Percentiles rank a stretch among this genome's conserved stretches.
phyloP scores from a whole-genome alignment of 2,329 filamentous ascomycete species.

The Epichloe gansuensis region DNA sequence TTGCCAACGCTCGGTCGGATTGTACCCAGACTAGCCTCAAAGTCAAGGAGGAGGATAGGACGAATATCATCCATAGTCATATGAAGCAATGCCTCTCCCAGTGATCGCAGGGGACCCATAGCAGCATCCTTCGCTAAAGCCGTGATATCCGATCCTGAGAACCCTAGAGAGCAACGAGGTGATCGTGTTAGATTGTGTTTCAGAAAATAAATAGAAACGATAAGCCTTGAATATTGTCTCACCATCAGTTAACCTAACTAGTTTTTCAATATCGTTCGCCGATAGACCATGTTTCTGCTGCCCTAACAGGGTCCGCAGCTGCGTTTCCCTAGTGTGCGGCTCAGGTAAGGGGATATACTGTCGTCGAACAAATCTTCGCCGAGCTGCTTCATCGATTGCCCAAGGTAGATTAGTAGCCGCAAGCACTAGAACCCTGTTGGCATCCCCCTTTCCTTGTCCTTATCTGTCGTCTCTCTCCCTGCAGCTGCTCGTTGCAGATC shows the following conservation, averaged over 20 bases:
- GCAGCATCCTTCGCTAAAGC: constrained; percentile 94
- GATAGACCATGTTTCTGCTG: constrained; percentile 77
- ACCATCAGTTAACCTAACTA: constrained; percentile 83
- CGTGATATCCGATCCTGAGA: constrained; percentile 93
- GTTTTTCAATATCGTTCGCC: constrained; percentile 55
- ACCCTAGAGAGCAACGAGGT: constrained; percentile 45
- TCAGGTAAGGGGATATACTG: constrained; percentile 96
- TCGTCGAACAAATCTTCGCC: constrained; percentile 77
- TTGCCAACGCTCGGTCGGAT: constrained; percentile 87
- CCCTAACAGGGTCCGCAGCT: constrained; percentile 67
- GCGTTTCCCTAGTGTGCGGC: constrained; percentile 63
- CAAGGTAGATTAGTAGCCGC: constrained; percentile 94
- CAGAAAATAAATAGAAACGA: background rate
- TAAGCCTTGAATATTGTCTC: constrained; percentile 17
- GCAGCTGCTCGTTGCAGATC: constrained; percentile 86
- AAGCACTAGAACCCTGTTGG: constrained; percentile 79
- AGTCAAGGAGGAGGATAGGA: constrained; percentile 72
- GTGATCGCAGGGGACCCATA: constrained; percentile 84
- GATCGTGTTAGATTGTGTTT: constrained; percentile 1
- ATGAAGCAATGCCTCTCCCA: constrained; percentile 78
- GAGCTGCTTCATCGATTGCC: constrained; percentile 93
- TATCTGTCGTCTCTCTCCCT: constrained; percentile 58
- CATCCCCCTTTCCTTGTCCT: constrained; percentile 65
- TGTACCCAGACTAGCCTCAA: constrained; percentile 67
- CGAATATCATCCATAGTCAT: constrained; percentile 94